These are phyloP conservation scores for Melastoma candidum DNA, from an alignment of 441 rosid species.

Conservation along the genomic window DNA sequence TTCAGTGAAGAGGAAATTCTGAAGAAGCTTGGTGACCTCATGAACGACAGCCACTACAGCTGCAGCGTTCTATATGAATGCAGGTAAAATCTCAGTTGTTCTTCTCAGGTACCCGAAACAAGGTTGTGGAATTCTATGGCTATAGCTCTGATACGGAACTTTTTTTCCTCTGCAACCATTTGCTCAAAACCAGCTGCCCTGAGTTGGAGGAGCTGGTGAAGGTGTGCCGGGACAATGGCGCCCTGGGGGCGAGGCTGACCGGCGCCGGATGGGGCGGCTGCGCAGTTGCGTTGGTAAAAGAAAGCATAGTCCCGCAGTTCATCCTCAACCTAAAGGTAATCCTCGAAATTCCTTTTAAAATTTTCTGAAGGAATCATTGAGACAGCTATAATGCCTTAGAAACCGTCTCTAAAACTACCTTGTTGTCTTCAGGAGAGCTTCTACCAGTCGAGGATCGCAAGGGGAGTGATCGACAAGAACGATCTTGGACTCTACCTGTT, in stretches of 20 bases:
- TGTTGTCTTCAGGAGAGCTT: constrained; percentile 51
- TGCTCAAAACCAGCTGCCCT: constrained; percentile 47
- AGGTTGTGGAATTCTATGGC: too few species aligned
- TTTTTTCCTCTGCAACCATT: background rate
- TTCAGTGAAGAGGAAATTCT: constrained; percentile 73
- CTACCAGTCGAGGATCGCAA: constrained; percentile 68
- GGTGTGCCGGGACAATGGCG: constrained; percentile 49
- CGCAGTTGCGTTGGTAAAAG: constrained; percentile 83
- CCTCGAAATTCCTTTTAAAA: background rate
- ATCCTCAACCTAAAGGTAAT: constrained; percentile 70
- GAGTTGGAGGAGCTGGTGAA: constrained; percentile 92
- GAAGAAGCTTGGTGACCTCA: constrained; percentile 70
- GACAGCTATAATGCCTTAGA: background rate
- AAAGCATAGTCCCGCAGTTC: constrained; percentile 66
- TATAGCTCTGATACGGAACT: background rate
- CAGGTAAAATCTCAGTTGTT: constrained; percentile 39
- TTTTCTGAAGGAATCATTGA: background rate
- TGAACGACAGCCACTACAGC: constrained; percentile 84
- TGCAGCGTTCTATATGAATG: constrained; percentile 91
- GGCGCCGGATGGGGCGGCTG: constrained; percentile 99
- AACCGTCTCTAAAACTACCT: background rate
- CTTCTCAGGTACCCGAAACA: background rate
- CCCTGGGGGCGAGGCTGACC: constrained; percentile 92
- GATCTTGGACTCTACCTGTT: constrained; percentile 84
- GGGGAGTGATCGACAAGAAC: constrained; percentile 50